A percentile compares a stretch with the other conserved stretches of the same genome.
Evolutionary conservation across 2,329 filamentous ascomycete genomes (phyloP).

Genomic region (Pseudogymnoascus verrucosus): DNA sequence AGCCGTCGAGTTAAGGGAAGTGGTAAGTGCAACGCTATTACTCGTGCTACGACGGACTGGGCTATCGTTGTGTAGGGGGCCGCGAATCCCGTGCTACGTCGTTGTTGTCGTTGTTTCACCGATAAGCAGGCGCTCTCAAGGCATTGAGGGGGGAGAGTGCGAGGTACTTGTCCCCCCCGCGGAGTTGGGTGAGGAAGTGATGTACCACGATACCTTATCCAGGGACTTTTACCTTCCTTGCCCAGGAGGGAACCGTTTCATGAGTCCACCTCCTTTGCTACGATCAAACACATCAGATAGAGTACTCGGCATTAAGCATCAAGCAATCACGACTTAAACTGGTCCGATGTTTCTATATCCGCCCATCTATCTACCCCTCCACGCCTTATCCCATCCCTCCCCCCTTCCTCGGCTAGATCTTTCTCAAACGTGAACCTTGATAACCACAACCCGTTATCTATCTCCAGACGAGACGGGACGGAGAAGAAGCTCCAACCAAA

Average conservation of each 20-base stretch:
- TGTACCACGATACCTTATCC: not conserved
- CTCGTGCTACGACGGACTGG: not conserved
- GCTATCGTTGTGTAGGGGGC: not conserved
- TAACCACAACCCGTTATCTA: not conserved
- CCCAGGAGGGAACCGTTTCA: not conserved
- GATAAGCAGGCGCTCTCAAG: not conserved
- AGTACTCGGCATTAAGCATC: not conserved
- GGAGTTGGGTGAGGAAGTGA: not conserved
- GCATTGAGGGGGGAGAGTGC: not conserved
- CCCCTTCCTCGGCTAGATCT: not conserved
- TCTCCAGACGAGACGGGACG: not conserved
- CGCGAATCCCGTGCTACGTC: slow-evolving; percentile 6
- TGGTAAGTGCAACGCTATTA: not conserved
- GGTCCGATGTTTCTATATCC: slow-evolving; percentile 1
- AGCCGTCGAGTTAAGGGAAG: not conserved
- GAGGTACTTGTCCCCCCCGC: not conserved
- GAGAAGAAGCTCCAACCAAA: not conserved
- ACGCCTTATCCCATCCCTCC: not conserved
- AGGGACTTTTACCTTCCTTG: not conserved
- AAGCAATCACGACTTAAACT: not conserved
- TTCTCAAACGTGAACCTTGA: not conserved
- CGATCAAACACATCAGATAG: slow-evolving; percentile 8
- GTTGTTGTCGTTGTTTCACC: not conserved
- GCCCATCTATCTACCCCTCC: not conserved
- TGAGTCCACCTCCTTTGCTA: not conserved